Conservation (phyloP, 2,329 filamentous ascomycete genomes). For the Talaromyces sp. region DNA sequence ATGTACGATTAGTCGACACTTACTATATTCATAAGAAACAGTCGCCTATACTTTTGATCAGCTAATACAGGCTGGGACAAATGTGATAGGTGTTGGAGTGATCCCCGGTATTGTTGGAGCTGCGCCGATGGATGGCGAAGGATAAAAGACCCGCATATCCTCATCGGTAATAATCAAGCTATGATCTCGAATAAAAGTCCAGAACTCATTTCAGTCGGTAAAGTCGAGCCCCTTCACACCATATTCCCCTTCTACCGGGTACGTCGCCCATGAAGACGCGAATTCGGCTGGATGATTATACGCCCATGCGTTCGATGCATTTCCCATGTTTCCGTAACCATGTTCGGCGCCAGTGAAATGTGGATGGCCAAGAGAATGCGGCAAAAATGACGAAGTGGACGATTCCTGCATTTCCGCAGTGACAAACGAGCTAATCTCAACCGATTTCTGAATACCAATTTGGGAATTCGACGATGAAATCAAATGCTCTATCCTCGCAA, state of each 20-base stretch:
- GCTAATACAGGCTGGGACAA: too few relatives aligned
- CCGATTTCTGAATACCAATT: background rate
- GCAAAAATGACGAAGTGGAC: background rate
- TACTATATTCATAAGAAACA: too few relatives aligned
- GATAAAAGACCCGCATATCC: too few relatives aligned
- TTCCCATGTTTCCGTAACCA: background rate
- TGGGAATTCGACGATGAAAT: background rate
- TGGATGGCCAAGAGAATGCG: background rate
- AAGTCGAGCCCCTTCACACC: background rate
- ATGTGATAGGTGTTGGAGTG: too few relatives aligned
- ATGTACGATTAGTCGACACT: too few relatives aligned
- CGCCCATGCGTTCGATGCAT: background rate
- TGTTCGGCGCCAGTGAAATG: background rate
- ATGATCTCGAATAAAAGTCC: background rate
- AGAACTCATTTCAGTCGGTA: background rate
- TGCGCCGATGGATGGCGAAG: too few relatives aligned
- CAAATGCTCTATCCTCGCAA: slow-evolving; percentile 2
- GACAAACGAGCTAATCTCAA: background rate
- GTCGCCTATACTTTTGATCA: too few relatives aligned
- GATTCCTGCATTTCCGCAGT: background rate
- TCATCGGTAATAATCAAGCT: background rate
- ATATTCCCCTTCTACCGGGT: background rate
- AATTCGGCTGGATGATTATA: background rate
- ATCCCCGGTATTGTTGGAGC: too few relatives aligned
- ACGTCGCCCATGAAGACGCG: background rate